Conservation (phyloP, 441 rosid species). For the Corymbia calophylla region DNA sequence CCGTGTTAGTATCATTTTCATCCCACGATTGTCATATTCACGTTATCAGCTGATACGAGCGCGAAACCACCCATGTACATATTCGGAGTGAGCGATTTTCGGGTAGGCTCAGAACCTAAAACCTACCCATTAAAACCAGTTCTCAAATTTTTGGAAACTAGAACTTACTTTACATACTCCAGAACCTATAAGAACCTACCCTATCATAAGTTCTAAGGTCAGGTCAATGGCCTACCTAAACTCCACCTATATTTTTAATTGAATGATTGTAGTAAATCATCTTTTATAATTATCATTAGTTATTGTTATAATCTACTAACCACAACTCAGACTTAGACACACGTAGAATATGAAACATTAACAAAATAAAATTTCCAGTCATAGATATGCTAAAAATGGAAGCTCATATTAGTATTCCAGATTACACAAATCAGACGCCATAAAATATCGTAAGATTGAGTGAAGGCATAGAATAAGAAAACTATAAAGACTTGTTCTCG, state of each 20-base stretch:
- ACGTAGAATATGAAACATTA: no score
- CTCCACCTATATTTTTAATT: no score
- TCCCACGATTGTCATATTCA: neutral
- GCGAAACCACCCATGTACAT: rapidly evolving
- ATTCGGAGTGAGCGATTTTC: rapidly evolving
- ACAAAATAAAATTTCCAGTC: no score
- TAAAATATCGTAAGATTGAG: no score
- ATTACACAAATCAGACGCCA: no score
- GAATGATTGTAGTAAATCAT: no score
- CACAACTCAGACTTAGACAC: neutral
- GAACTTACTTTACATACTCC: no score
- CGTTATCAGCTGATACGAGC: neutral
- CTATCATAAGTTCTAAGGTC: rapidly evolving
- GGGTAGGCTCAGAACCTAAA: neutral
- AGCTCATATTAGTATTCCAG: no score
- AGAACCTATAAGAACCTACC: rapidly evolving
- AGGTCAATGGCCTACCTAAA: neutral
- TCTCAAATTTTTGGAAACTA: no score
- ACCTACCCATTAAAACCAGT: rapidly evolving
- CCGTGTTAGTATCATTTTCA: neutral
- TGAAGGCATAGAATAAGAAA: no score
- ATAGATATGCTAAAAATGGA: no score
- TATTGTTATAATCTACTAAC: rapidly evolving
- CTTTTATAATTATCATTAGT: rapidly evolving
- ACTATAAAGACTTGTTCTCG: no score